These are phyloP conservation scores for Backusella liffmaniae DNA, from an alignment of 192 early-diverging fungal species.

Conservation along the genomic window DNA sequence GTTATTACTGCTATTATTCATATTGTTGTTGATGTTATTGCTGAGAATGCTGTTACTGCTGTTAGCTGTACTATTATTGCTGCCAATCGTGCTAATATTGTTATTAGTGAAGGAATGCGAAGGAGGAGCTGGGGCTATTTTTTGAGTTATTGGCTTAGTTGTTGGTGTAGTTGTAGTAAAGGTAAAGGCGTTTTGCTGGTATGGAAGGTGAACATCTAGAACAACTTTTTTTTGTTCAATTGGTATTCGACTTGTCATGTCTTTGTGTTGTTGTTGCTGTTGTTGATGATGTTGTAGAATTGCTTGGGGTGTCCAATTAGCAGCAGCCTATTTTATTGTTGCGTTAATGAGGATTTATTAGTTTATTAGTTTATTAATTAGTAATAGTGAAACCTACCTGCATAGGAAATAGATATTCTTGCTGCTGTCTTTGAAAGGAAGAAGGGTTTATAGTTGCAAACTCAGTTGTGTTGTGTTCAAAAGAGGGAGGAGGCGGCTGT, in stretches of 20 bases:
- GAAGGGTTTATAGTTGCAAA: background rate
- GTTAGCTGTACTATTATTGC: background rate
- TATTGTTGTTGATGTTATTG: background rate
- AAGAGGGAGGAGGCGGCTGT: background rate
- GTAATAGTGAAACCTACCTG: background rate
- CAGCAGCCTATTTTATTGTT: background rate
- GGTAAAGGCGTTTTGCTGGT: background rate
- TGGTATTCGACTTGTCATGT: background rate
- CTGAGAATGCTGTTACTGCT: background rate
- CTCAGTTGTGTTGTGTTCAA: background rate
- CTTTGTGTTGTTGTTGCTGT: background rate
- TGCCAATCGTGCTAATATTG: background rate
- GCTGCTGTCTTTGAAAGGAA: conserved; percentile 8
- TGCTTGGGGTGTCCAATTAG: background rate
- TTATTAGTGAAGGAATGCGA: background rate
- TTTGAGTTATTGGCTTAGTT: background rate
- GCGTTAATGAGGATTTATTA: background rate
- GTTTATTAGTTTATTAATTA: background rate
- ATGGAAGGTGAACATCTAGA: background rate
- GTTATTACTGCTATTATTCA: background rate
- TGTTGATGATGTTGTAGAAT: background rate
- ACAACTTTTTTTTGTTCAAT: background rate
- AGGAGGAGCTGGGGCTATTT: background rate
- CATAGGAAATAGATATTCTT: conserved; percentile 7
- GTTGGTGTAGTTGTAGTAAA: background rate